phyloP scores from a whole-genome alignment of 768 basidiomycete species.

The Cystofilobasidium bisporidii region DNA sequence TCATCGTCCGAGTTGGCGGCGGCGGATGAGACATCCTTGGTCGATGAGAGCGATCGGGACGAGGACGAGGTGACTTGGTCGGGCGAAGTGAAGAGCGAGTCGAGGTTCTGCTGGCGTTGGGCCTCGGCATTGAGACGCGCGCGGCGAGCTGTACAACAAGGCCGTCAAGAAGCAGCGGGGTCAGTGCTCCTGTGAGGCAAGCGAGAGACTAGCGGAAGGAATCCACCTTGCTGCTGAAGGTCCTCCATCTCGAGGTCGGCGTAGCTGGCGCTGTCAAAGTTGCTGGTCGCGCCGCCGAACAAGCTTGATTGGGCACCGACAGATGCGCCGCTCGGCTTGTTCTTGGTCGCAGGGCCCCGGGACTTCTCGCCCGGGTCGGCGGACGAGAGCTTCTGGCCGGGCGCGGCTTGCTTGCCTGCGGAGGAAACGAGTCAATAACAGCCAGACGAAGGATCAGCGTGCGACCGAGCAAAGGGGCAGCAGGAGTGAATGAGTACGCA shows the following conservation, averaged over 20 bases:
- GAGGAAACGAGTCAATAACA: not conserved
- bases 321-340: not conserved
- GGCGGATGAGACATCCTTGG: not conserved
- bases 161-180: too few relatives aligned
- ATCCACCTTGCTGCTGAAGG: not conserved
- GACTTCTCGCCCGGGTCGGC: not conserved
- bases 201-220: not conserved
- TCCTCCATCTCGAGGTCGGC: not conserved
- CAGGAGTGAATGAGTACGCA: not conserved
- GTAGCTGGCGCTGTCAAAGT: not conserved
- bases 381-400: not conserved
- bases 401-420: not conserved
- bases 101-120: not conserved
- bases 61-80: not conserved
- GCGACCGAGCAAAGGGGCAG: not conserved
- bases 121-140: constrained; percentile 3
- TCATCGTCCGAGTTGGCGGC: not conserved
- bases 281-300: not conserved
- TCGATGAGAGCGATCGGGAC: not conserved
- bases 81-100: constrained; percentile 11
- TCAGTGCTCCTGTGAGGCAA: too few relatives aligned
- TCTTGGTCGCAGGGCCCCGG: not conserved
- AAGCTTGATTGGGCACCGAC: not conserved
- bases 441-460: too few relatives aligned
- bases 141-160: not conserved